Evolutionary conservation across 2,329 filamentous ascomycete genomes (phyloP).

Genomic region (Colletotrichum gloeosporioides): DNA sequence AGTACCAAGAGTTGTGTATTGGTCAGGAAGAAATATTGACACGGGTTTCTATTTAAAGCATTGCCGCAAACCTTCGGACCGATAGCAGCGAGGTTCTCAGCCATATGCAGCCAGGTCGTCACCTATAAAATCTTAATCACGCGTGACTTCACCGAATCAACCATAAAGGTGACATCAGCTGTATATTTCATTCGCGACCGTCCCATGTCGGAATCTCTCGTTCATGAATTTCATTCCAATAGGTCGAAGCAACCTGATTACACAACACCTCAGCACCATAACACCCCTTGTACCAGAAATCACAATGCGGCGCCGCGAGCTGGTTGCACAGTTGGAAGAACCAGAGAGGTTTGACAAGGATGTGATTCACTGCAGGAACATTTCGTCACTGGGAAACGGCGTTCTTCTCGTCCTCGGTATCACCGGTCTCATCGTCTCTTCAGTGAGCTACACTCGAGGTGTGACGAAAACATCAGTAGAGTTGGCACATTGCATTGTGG

Average conservation of each 20-base stretch:
- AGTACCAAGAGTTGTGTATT: neutral
- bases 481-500: neutral
- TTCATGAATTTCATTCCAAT: neutral
- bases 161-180: neutral
- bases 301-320: neutral
- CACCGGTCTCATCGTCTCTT: neutral
- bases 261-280: neutral
- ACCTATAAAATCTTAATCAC: neutral
- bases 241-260: neutral
- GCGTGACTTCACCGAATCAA: neutral
- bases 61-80: neutral
- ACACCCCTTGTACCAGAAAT: accelerated
- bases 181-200: neutral
- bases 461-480: neutral
- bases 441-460: neutral
- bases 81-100: neutral
- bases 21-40: neutral
- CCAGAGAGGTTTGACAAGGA: neutral
- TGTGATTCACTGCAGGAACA: neutral
- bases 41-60: neutral
- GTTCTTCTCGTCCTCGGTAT: neutral
- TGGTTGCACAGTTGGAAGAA: neutral
- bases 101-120: neutral
- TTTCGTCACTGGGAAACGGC: neutral
- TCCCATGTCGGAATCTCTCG: accelerated